Conservation (phyloP, 805 yeast genomes). For the Candida pini region DNA sequence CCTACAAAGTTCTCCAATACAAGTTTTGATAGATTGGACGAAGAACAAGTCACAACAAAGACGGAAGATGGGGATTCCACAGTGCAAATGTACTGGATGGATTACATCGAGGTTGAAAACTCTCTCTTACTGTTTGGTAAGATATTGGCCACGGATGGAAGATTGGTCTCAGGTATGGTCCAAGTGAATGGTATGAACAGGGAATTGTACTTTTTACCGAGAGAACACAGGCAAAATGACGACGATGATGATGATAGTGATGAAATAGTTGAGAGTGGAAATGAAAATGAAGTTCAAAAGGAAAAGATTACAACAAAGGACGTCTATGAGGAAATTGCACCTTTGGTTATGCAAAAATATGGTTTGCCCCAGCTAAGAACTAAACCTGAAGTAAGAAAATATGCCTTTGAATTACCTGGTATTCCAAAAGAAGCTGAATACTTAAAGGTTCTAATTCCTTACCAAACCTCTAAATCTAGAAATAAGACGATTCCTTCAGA, state of each 20-base stretch:
- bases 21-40: constrained; percentile 28
- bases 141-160: constrained; percentile 51
- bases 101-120: constrained; percentile 73
- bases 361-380: constrained; percentile 61
- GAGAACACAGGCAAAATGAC: constrained; percentile 29
- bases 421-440: constrained; percentile 79
- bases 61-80: constrained; percentile 26
- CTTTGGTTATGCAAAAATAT: constrained; percentile 54
- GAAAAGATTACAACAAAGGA: constrained; percentile 50
- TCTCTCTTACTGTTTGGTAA: constrained; percentile 77
- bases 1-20: constrained; percentile 20
- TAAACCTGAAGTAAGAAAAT: constrained; percentile 67
- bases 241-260: constrained; percentile 26
- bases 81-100: constrained; percentile 84
- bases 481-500: constrained; percentile 51
- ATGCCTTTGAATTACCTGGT: constrained; percentile 81
- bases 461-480: constrained; percentile 51
- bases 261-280: no score
- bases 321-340: constrained; percentile 71
- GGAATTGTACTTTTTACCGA: constrained; percentile 75
- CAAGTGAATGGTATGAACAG: constrained; percentile 66
- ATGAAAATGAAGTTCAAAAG: constrained; percentile 4
- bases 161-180: constrained; percentile 65
- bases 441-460: constrained; percentile 73
- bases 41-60: constrained; percentile 29